phyloP scores from a whole-genome alignment of 768 basidiomycete genomes.

The Rhodosporidiobolus odoratus region DNA sequence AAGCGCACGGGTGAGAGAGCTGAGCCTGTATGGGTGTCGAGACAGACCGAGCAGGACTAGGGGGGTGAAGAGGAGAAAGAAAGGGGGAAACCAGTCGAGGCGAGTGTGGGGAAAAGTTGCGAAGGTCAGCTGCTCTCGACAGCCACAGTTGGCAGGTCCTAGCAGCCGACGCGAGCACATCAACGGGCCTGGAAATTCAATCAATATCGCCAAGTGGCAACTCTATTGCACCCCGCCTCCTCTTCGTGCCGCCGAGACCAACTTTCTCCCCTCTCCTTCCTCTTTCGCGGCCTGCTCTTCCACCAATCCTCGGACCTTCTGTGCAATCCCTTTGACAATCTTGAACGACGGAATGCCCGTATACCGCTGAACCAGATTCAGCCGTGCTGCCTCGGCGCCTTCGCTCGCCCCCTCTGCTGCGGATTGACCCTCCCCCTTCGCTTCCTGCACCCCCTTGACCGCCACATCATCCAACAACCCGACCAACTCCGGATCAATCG shows the following conservation, averaged over 20 bases:
- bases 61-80: not conserved
- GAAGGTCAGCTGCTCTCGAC: not conserved
- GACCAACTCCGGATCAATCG: constrained; percentile 88
- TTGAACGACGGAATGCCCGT: constrained; percentile 27
- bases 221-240: not conserved
- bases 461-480: constrained; percentile 64
- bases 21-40: not conserved
- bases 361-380: constrained; percentile 29
- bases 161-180: too few relatives aligned
- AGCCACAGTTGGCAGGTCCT: too few relatives aligned
- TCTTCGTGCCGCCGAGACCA: not conserved
- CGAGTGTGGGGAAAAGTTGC: not conserved
- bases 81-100: not conserved
- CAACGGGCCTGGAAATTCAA: too few relatives aligned
- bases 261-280: not conserved
- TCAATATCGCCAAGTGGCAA: not conserved
- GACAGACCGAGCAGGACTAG: not conserved
- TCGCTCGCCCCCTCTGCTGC: not conserved
- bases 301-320: constrained; percentile 12
- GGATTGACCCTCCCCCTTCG: too few relatives aligned
- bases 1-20: not conserved
- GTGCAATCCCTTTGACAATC: constrained; percentile 17
- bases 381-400: not conserved
- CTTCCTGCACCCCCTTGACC: not conserved
- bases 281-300: constrained; percentile 21